Conservation (phyloP, 257 asterid species). For the Paraleonurus japonicus region DNA sequence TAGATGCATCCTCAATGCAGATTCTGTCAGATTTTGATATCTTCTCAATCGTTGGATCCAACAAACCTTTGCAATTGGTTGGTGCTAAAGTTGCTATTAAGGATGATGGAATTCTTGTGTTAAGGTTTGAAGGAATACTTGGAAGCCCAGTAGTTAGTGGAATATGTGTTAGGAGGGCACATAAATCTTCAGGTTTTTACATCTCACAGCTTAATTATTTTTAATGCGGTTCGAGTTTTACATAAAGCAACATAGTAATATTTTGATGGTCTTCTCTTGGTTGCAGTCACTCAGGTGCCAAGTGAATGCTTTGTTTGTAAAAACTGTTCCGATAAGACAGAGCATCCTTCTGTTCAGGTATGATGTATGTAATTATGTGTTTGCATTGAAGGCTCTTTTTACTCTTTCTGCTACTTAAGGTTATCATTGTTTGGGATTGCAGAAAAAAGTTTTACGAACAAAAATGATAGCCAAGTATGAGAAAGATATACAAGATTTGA, state of each 20-base stretch:
- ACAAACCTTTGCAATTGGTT: constrained; percentile 81
- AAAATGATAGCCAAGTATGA: constrained; percentile 72
- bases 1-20: constrained; percentile 43
- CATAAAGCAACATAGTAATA: neutral
- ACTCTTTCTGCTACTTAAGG: constrained; percentile 7
- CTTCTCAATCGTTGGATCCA: constrained; percentile 87
- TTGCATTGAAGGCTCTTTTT: constrained; percentile 3
- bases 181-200: constrained; percentile 47
- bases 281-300: constrained; percentile 46
- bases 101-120: constrained; percentile 56
- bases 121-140: constrained; percentile 73
- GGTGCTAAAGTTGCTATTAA: constrained; percentile 64
- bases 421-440: constrained; percentile 30
- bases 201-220: neutral
- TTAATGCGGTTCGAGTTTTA: neutral
- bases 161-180: constrained; percentile 68
- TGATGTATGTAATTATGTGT: constrained; percentile 9
- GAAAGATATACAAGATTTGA: constrained; percentile 73
- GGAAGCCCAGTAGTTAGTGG: constrained; percentile 95
- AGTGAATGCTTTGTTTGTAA: constrained; percentile 52
- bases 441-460: constrained; percentile 55
- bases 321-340: constrained; percentile 67
- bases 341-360: constrained; percentile 80
- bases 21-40: constrained; percentile 83
- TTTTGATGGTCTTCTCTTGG: constrained; percentile 17